Evolutionary conservation across 768 basidiomycete genomes (phyloP).

Genomic region (Tulasnella sp.): DNA sequence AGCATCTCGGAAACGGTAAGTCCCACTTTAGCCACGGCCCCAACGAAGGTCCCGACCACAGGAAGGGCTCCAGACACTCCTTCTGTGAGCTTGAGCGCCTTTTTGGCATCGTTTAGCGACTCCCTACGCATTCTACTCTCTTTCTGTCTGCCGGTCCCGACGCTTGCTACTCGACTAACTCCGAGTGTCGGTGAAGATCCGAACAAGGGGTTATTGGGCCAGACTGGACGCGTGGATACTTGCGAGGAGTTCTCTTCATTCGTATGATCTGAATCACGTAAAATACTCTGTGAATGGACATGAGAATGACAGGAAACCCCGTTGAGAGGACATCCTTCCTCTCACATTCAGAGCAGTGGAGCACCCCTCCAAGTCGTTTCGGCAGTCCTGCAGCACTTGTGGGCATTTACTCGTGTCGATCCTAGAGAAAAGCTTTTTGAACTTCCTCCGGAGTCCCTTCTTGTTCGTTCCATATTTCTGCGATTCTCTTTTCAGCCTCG

Average conservation of each 20-base stretch:
- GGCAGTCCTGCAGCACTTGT: neutral
- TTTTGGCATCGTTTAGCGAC: neutral
- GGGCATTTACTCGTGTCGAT: neutral
- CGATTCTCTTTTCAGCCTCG: neutral
- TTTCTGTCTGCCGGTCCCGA: neutral
- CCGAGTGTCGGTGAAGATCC: neutral
- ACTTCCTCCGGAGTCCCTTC: neutral
- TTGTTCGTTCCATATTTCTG: neutral
- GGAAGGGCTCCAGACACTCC: neutral
- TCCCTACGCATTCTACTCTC: neutral
- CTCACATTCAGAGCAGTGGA: neutral
- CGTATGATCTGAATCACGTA: neutral
- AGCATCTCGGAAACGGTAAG: neutral
- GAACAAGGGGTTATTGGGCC: no score
- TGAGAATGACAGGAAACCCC: neutral
- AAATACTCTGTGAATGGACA: neutral
- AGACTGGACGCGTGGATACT: no score
- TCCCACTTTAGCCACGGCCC: neutral
- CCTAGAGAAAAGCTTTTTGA: neutral
- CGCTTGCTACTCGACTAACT: neutral
- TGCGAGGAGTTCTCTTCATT: neutral
- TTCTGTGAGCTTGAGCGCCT: neutral
- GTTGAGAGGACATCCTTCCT: neutral
- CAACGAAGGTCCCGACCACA: neutral
- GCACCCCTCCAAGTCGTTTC: neutral